These are phyloP conservation scores for Saturnispora zaruensis DNA, from an alignment of 805 yeast species.

Conservation along the genomic window DNA sequence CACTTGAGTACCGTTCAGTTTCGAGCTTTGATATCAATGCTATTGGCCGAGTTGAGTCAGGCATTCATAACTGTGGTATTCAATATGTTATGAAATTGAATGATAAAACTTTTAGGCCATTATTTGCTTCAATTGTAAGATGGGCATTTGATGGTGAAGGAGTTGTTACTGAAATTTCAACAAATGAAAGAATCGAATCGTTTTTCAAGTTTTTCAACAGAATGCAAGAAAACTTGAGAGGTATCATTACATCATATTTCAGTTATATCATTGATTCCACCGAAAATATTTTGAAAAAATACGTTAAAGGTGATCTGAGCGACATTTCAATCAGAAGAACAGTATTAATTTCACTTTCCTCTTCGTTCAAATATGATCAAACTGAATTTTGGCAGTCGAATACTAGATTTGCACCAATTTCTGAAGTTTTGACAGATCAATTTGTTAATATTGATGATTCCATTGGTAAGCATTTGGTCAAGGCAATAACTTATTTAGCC, in stretches of 20 bases:
- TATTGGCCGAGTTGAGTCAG: conserved; percentile 70
- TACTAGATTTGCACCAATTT: conserved; percentile 69
- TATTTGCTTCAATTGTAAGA: conserved; percentile 74
- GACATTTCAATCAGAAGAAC: conserved; percentile 61
- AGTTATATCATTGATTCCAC: conserved; percentile 80
- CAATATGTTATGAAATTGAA: conserved; percentile 80
- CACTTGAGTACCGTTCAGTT: conserved; percentile 63
- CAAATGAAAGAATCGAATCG: conserved; percentile 52
- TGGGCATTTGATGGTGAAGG: conserved; percentile 93
- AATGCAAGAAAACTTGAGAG: conserved; percentile 72
- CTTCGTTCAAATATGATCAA: conserved; percentile 81
- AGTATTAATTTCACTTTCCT: conserved; percentile 59
- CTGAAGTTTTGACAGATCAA: conserved; percentile 57
- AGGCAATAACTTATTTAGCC: conserved; percentile 69
- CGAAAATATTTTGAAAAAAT: conserved; percentile 43
- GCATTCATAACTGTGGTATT: conserved; percentile 65
- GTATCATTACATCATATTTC: conserved; percentile 81
- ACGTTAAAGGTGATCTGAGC: conserved; percentile 33
- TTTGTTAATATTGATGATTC: conserved; percentile 58
- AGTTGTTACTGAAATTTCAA: conserved; percentile 35
- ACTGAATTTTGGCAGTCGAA: conserved; percentile 94
- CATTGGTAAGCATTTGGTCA: conserved; percentile 74
- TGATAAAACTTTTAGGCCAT: conserved; percentile 88
- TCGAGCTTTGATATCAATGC: conserved; percentile 61
- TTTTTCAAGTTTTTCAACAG: conserved; percentile 82